phyloP scores from a whole-genome alignment of 1,284 basidiomycete species.

The Papiliotrema nemorosa region DNA sequence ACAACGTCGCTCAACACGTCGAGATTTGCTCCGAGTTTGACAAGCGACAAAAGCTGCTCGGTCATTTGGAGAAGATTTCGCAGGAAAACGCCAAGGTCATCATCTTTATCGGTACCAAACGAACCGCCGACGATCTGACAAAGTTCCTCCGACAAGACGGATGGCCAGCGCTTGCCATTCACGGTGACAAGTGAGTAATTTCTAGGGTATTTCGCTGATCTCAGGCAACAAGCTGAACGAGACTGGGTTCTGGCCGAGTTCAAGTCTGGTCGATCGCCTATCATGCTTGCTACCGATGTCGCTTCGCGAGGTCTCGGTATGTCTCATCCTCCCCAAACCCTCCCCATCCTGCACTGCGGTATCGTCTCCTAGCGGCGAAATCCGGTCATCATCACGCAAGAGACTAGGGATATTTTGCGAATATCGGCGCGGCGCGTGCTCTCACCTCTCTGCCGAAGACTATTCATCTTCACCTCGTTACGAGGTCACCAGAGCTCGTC shows the following conservation, averaged over 20 bases:
- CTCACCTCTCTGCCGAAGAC: neutral
- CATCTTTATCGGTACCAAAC: conserved; percentile 97
- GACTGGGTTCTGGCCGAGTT: conserved; percentile 99
- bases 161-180: conserved; percentile 97
- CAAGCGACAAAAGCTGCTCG: conserved; percentile 92
- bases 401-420: neutral
- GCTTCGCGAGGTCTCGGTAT: conserved; percentile 99
- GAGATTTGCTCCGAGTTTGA: conserved; percentile 98
- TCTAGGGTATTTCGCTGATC: neutral
- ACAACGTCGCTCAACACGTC: conserved; percentile 94
- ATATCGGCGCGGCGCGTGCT: too few species aligned
- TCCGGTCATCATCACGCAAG: conserved; percentile 1
- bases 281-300: conserved; percentile 96
- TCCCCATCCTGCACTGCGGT: conserved; percentile 16
- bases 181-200: conserved; percentile 81
- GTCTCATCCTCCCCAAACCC: conserved; percentile 56
- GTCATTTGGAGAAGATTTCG: conserved; percentile 95
- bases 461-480: too few species aligned
- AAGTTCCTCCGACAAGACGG: conserved; percentile 96
- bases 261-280: conserved; percentile 95
- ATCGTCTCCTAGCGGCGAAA: neutral
- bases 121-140: conserved; percentile 96
- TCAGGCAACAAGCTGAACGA: conserved; percentile 78
- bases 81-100: conserved; percentile 97
- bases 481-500: too few species aligned